These are phyloP conservation scores for Sabuloglossum arenarium DNA, from an alignment of 495 filamentous ascomycete species.

Conservation along the genomic window DNA sequence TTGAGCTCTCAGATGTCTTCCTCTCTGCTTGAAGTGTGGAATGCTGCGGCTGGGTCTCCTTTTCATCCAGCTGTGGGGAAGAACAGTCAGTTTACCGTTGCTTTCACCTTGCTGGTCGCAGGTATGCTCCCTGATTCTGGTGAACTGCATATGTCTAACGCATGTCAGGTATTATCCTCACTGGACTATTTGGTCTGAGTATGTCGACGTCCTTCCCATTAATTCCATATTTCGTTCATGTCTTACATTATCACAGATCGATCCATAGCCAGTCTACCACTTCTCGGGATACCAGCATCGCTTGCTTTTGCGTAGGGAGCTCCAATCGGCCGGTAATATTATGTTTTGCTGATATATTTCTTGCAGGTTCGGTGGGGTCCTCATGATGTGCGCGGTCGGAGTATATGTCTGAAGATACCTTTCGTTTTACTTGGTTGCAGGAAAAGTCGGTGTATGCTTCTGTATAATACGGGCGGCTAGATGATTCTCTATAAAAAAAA, in stretches of 20 bases:
- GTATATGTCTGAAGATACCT: slow-evolving; percentile 69
- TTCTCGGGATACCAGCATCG: slow-evolving; percentile 76
- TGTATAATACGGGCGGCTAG: neutral
- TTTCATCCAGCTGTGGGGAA: slow-evolving; percentile 68
- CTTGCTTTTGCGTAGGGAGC: slow-evolving; percentile 64
- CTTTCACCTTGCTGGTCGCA: slow-evolving; percentile 50
- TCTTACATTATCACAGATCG: slow-evolving; percentile 37
- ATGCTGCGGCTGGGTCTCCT: slow-evolving; percentile 63
- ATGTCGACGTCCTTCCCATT: slow-evolving; percentile 17
- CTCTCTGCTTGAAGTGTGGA: slow-evolving; percentile 73
- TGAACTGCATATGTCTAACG: slow-evolving; percentile 6
- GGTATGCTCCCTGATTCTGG: slow-evolving; percentile 23
- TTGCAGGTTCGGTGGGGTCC: slow-evolving; percentile 75
- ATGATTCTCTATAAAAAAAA: neutral
- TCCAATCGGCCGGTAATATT: neutral
- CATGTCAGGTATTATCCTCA: slow-evolving; percentile 33
- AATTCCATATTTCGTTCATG: neutral
- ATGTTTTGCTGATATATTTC: neutral
- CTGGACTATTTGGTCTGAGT: slow-evolving; percentile 68
- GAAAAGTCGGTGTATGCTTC: neutral
- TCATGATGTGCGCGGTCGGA: slow-evolving; percentile 94
- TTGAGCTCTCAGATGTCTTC: slow-evolving; percentile 6
- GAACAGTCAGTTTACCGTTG: slow-evolving; percentile 62
- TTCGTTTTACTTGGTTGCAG: neutral
- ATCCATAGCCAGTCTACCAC: slow-evolving; percentile 50